Evolutionary conservation across 2,329 filamentous ascomycete species (phyloP).

Genomic region (Didymella arachidicola): DNA sequence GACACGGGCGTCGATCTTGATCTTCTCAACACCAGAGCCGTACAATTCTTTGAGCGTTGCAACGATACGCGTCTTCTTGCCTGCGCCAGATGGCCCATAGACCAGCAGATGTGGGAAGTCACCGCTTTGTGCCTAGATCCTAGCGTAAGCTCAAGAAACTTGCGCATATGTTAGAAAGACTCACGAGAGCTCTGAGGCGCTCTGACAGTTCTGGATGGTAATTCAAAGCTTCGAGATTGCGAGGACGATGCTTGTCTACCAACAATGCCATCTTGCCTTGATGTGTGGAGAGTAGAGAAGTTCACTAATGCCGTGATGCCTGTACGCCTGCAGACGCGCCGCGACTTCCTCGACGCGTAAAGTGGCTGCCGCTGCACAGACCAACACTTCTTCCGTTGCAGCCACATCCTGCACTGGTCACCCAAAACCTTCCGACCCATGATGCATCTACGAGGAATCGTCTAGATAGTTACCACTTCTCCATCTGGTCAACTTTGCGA

Average conservation of each 20-base stretch:
- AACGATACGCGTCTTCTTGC: conserved; percentile 97
- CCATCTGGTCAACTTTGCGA: conserved; percentile 5
- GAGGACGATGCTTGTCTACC: conserved; percentile 72
- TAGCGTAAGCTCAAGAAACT: not conserved
- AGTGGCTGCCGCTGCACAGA: conserved; percentile 27
- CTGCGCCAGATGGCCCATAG: conserved; percentile 94
- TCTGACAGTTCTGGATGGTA: conserved; percentile 92
- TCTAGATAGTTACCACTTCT: not conserved
- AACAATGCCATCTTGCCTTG: conserved; percentile 65
- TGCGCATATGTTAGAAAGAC: conserved; percentile 31
- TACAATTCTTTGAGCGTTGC: conserved; percentile 95
- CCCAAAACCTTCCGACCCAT: not conserved
- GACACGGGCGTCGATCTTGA: conserved; percentile 97
- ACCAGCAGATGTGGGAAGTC: conserved; percentile 98
- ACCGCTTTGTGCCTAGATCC: conserved; percentile 82
- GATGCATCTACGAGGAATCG: not conserved
- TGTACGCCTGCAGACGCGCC: conserved; percentile 41
- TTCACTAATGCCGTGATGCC: conserved; percentile 22
- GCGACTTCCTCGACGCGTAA: conserved; percentile 34
- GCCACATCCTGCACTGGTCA: not conserved
- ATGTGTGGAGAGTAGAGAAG: conserved; percentile 9
- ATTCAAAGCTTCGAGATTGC: conserved; percentile 77
- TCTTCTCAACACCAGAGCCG: conserved; percentile 97
- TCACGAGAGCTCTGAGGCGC: conserved; percentile 83
- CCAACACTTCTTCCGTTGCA: not conserved